These are phyloP conservation scores for Colletotrichum paranaense DNA, from an alignment of 2,329 filamentous ascomycete species.

Conservation along the genomic window DNA sequence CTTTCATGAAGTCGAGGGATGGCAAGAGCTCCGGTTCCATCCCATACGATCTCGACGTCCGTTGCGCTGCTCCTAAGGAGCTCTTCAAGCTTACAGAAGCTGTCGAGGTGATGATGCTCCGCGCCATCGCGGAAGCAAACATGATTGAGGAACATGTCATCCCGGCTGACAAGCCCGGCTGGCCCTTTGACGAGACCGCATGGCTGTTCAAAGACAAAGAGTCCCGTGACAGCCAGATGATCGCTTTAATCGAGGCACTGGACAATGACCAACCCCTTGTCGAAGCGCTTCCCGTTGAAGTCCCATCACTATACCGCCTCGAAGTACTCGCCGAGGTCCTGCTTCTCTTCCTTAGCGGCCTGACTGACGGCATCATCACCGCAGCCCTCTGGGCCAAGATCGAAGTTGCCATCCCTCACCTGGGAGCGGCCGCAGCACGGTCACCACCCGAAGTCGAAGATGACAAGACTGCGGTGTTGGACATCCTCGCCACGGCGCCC, in stretches of 20 bases:
- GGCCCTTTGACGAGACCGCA: slow-evolving; percentile 65
- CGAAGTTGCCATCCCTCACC: slow-evolving; percentile 65
- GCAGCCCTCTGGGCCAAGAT: slow-evolving; percentile 76
- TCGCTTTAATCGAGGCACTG: slow-evolving; percentile 71
- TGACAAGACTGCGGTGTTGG: slow-evolving; percentile 70
- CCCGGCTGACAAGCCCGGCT: slow-evolving; percentile 64
- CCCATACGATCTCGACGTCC: slow-evolving; percentile 67
- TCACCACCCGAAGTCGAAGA: slow-evolving; percentile 47
- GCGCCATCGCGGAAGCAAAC: slow-evolving; percentile 68
- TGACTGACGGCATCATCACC: slow-evolving; percentile 84
- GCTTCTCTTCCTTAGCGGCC: slow-evolving; percentile 77
- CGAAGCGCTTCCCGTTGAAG: slow-evolving; percentile 71
- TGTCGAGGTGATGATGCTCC: slow-evolving; percentile 69
- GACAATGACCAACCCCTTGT: slow-evolving; percentile 76
- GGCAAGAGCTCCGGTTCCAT: slow-evolving; percentile 59
- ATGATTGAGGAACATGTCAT: slow-evolving; percentile 67
- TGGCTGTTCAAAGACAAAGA: slow-evolving; percentile 44
- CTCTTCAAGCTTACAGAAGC: slow-evolving; percentile 90
- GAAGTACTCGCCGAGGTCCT: slow-evolving; percentile 81
- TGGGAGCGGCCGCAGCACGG: slow-evolving; percentile 44
- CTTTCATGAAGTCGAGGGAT: slow-evolving; percentile 50
- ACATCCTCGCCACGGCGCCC: slow-evolving; percentile 77
- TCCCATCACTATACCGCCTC: slow-evolving; percentile 73
- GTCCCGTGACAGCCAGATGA: slow-evolving; percentile 43
- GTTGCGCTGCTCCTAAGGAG: slow-evolving; percentile 87